A percentile compares a stretch with the other conserved stretches of the same genome.
Evolutionary conservation across 305 asterid genomes (phyloP).

Genomic region (Fraxinus sp.): DNA sequence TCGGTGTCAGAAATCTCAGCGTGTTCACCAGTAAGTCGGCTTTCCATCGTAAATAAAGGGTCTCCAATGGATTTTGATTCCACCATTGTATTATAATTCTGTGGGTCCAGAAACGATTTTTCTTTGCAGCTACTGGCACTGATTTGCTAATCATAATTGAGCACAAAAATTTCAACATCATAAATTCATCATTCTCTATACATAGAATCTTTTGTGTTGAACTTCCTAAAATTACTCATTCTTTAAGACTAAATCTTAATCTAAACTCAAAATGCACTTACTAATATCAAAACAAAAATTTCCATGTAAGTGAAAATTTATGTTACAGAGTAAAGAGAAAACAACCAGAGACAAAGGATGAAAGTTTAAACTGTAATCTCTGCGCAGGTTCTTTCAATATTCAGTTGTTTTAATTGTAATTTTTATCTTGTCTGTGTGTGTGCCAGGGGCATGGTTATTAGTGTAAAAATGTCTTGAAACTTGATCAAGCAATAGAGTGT

Average conservation of each 20-base stretch:
- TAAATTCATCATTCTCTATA: conserved; percentile 38
- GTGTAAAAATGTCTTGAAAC: not conserved
- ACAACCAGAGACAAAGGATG: conserved; percentile 8
- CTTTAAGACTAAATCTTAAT: conserved; percentile 17
- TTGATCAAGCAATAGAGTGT: not conserved
- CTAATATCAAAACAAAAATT: not conserved
- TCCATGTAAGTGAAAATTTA: not conserved
- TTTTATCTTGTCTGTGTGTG: not conserved
- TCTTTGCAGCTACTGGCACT: conserved; percentile 32
- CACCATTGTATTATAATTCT: conserved; percentile 33
- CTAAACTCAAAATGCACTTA: conserved; percentile 23
- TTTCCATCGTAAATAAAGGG: conserved; percentile 31
- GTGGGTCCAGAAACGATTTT: conserved; percentile 29
- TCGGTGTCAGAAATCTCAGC: conserved; percentile 40
- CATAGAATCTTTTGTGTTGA: conserved; percentile 49
- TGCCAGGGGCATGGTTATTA: not conserved
- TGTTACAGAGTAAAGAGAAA: not conserved
- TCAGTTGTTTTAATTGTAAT: not conserved
- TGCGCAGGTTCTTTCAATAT: not conserved
- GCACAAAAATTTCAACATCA: conserved; percentile 40
- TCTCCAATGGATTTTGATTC: conserved; percentile 34
- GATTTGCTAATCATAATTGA: conserved; percentile 36
- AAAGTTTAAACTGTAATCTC: not conserved
- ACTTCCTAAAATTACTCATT: conserved; percentile 35
- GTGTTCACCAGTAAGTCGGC: conserved; percentile 30